A percentile compares a stretch with the other conserved stretches of the same genome.
phyloP scores from a whole-genome alignment of 495 filamentous ascomycete species.

The Trichoderma virens region DNA sequence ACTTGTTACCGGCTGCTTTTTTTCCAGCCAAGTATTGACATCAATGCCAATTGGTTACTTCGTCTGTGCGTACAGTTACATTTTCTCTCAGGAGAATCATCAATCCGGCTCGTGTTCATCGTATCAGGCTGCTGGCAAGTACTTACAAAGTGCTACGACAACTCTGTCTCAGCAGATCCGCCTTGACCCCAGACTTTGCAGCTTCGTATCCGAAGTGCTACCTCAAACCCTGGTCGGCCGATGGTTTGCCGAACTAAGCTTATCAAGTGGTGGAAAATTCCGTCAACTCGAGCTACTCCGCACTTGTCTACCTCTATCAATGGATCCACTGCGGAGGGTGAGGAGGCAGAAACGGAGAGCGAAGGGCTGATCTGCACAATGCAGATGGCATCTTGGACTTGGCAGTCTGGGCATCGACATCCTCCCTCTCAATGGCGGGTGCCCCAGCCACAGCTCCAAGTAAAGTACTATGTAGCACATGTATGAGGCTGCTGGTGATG shows the following conservation, averaged over 20 bases:
- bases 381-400: neutral
- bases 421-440: neutral
- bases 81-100: no score
- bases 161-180: neutral
- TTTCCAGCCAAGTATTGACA: no score
- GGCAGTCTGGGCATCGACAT: neutral
- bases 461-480: no score
- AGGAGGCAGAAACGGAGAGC: neutral
- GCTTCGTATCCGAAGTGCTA: neutral
- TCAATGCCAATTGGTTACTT: neutral
- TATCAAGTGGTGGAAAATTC: conserved; percentile 8
- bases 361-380: neutral
- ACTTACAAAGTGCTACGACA: neutral
- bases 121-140: neutral
- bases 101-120: no score
- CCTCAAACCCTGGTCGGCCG: neutral
- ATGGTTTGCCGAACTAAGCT: neutral
- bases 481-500: neutral
- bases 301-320: neutral
- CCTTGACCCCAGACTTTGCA: neutral
- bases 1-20: no score
- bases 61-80: neutral
- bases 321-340: conserved; percentile 2
- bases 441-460: no score
- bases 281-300: neutral